phyloP scores from a whole-genome alignment of 352 stramenopile species.

The Lagenidium sp. region DNA sequence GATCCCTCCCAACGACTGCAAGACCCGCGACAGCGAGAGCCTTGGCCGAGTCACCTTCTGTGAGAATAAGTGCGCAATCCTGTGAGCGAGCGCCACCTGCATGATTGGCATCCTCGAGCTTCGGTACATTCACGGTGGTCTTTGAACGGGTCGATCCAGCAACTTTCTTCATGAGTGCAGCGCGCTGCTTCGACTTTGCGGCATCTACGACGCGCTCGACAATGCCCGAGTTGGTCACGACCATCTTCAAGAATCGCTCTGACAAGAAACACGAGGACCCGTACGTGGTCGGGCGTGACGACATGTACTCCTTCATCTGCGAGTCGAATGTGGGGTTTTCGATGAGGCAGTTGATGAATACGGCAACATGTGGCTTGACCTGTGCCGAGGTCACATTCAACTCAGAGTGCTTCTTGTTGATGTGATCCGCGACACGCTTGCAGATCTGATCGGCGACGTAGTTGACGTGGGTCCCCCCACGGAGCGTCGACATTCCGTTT shows the following conservation, averaged over 20 bases:
- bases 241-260: slow-evolving; percentile 92
- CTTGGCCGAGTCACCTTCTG: slow-evolving; percentile 99
- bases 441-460: slow-evolving; percentile 82
- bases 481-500: slow-evolving; percentile 97
- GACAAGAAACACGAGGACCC: slow-evolving; percentile 88
- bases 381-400: slow-evolving; percentile 88
- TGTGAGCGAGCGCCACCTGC: slow-evolving; percentile 87
- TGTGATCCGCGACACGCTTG: slow-evolving; percentile 86
- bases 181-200: slow-evolving; percentile 91
- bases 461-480: slow-evolving; percentile 95
- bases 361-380: slow-evolving; percentile 96
- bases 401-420: slow-evolving; percentile 96
- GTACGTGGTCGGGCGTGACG: slow-evolving; percentile 83
- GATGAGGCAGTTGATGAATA: slow-evolving; percentile 99
- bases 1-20: slow-evolving; percentile 96
- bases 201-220: slow-evolving; percentile 91
- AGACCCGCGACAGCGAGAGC: slow-evolving; percentile 98
- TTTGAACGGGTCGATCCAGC: slow-evolving; percentile 24
- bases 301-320: slow-evolving; percentile 99
- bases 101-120: slow-evolving; percentile 98
- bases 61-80: slow-evolving; percentile 98
- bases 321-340: slow-evolving; percentile 99
- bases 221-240: slow-evolving; percentile 93
- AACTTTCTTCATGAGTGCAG: slow-evolving; percentile 91
- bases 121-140: slow-evolving; percentile 92